Evolutionary conservation across 1,284 basidiomycete species (phyloP).

Genomic region (Pyrrhoderma lamaoense): DNA sequence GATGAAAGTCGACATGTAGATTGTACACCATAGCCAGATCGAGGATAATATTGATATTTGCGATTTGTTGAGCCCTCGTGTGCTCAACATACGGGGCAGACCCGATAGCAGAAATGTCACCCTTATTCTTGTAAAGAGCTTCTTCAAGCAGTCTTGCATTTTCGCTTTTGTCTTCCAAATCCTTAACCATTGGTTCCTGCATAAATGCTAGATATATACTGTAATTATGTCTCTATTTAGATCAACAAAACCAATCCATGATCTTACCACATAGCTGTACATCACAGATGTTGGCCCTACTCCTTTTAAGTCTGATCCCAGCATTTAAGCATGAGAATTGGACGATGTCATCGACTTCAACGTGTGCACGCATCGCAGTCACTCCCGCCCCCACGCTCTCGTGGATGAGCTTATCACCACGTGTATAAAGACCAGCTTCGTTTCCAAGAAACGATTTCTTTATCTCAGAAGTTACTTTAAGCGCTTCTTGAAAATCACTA

Average conservation of each 20-base stretch:
- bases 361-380: slow-evolving; percentile 57
- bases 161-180: slow-evolving; percentile 31
- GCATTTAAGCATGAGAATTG: slow-evolving; percentile 42
- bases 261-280: slow-evolving; percentile 48
- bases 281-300: slow-evolving; percentile 40
- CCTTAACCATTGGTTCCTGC: slow-evolving; percentile 49
- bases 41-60: slow-evolving; percentile 49
- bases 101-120: slow-evolving; percentile 43
- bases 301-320: slow-evolving; percentile 40
- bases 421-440: slow-evolving; percentile 38
- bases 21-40: slow-evolving; percentile 34
- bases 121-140: slow-evolving; percentile 23
- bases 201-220: slow-evolving; percentile 41
- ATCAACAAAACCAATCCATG: background rate
- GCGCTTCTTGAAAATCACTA: slow-evolving; percentile 51
- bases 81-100: slow-evolving; percentile 61
- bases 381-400: slow-evolving; percentile 54
- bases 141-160: slow-evolving; percentile 39
- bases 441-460: slow-evolving; percentile 41
- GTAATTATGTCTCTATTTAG: background rate
- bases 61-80: slow-evolving; percentile 36
- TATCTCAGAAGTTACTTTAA: slow-evolving; percentile 41
- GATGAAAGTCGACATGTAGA: slow-evolving; percentile 53
- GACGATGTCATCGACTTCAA: slow-evolving; percentile 54
- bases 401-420: slow-evolving; percentile 45